Conservation (phyloP, 23 red algal species). For the Gracilariopsis chorda region DNA sequence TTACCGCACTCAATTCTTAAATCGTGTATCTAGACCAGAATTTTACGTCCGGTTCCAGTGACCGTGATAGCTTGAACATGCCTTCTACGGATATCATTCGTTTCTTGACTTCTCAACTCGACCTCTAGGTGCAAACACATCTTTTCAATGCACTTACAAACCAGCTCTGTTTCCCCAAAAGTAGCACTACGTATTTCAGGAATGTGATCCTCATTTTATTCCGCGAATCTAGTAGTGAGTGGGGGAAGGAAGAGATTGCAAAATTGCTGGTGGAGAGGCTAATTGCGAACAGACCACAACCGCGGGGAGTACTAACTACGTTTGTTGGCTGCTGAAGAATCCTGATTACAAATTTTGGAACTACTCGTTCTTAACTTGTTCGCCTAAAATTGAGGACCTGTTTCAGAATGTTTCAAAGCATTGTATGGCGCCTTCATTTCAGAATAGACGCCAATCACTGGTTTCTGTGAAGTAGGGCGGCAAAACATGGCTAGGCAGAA, state of each 20-base stretch:
- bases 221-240: conserved; percentile 42
- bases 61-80: no score
- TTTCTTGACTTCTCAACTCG: conserved; percentile 54
- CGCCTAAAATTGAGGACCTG: conserved; percentile 72
- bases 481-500: no score
- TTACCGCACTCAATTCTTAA: no score
- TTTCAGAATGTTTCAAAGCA: conserved; percentile 81
- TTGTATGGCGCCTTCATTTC: conserved; percentile 56
- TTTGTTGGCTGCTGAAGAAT: conserved; percentile 92
- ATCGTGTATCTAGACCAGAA: no score
- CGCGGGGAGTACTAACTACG: conserved; percentile 87
- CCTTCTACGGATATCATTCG: conserved; percentile 70
- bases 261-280: conserved; percentile 83
- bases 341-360: conserved; percentile 84
- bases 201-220: conserved; percentile 78
- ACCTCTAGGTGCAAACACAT: conserved; percentile 78
- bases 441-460: not conserved
- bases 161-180: conserved; percentile 86
- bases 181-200: conserved; percentile 81
- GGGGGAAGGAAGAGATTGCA: conserved; percentile 77
- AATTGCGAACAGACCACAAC: conserved; percentile 86
- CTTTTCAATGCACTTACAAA: conserved; percentile 78
- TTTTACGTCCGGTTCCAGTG: no score
- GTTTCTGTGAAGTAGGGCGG: no score
- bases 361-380: conserved; percentile 70